A percentile compares a stretch with the other conserved stretches of the same genome.
Evolutionary conservation across 257 asterid genomes (phyloP).

Genomic region (Gentiana straminea): DNA sequence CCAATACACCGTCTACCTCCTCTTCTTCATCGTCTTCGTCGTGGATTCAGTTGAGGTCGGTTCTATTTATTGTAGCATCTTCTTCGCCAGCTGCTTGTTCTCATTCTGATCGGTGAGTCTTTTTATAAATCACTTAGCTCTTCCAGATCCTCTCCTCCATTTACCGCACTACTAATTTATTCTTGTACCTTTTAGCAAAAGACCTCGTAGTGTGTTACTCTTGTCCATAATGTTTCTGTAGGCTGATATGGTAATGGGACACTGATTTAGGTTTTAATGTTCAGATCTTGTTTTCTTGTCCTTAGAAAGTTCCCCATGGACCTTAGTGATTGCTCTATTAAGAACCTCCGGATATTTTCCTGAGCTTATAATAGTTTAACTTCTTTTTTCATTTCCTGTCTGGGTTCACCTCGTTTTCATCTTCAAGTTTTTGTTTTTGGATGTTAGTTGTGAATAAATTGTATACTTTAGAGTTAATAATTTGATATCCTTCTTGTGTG

Average conservation of each 20-base stretch:
- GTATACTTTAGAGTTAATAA: not conserved
- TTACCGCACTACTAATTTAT: not conserved
- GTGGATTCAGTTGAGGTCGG: slow-evolving; percentile 95
- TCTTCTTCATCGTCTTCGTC: slow-evolving; percentile 64
- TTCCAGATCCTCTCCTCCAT: slow-evolving; percentile 15
- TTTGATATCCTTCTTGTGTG: not conserved
- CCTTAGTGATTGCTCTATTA: not conserved
- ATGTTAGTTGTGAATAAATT: not conserved
- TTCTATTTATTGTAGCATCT: slow-evolving; percentile 68
- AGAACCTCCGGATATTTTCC: no score
- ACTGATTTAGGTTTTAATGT: no score
- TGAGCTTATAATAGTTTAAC: not conserved
- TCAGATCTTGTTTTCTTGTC: no score
- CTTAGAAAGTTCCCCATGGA: no score
- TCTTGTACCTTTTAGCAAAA: not conserved
- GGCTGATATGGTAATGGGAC: no score
- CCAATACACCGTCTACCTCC: slow-evolving; percentile 52
- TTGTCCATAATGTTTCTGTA: no score
- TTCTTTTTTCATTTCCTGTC: no score
- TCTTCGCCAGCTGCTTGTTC: slow-evolving; percentile 73
- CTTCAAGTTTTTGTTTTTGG: not conserved
- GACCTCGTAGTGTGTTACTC: no score
- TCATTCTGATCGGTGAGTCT: slow-evolving; percentile 74
- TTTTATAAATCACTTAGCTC: slow-evolving; percentile 3
- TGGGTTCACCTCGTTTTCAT: not conserved